These are phyloP conservation scores for Xylaria arbuscula DNA, from an alignment of 2,329 filamentous ascomycete species.

Conservation along the genomic window DNA sequence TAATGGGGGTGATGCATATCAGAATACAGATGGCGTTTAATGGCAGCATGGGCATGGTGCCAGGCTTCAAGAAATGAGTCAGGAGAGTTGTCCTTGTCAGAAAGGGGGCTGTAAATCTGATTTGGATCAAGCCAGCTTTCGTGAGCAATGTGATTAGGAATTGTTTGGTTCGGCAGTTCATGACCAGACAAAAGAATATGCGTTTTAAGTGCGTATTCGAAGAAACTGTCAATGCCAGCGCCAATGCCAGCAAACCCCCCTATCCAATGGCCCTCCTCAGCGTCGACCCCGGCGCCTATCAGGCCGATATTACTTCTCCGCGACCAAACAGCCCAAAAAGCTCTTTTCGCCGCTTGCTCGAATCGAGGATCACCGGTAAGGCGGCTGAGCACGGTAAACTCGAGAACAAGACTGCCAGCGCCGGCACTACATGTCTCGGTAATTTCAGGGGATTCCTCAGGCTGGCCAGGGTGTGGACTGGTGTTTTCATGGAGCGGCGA, in stretches of 20 bases:
- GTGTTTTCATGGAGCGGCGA: slow-evolving; percentile 77
- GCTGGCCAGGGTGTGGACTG: slow-evolving; percentile 54
- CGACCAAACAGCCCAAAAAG: slow-evolving; percentile 98
- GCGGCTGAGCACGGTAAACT: slow-evolving; percentile 90
- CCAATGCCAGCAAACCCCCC: slow-evolving; percentile 92
- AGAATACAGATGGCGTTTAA: slow-evolving; percentile 92
- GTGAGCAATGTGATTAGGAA: slow-evolving; percentile 53
- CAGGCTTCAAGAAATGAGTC: slow-evolving; percentile 85
- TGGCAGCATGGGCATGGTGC: slow-evolving; percentile 85
- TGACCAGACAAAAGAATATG: slow-evolving; percentile 89
- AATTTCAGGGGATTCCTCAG: slow-evolving; percentile 70
- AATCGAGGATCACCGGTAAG: slow-evolving; percentile 89
- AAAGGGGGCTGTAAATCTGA: slow-evolving; percentile 68
- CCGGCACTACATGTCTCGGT: slow-evolving; percentile 98
- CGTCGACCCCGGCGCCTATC: slow-evolving; percentile 91
- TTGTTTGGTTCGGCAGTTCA: slow-evolving; percentile 64
- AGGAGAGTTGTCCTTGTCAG: slow-evolving; percentile 74
- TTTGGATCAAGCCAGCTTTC: slow-evolving; percentile 71
- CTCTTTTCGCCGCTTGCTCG: slow-evolving; percentile 87
- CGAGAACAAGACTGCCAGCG: slow-evolving; percentile 92
- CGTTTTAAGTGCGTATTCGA: slow-evolving; percentile 96
- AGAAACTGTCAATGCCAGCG: slow-evolving; percentile 97
- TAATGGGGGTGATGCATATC: slow-evolving; percentile 90
- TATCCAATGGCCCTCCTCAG: slow-evolving; percentile 90
- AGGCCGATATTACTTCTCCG: slow-evolving; percentile 86